Percentiles rank a stretch among this genome's conserved stretches.
Evolutionary conservation across 768 basidiomycete genomes (phyloP).

Genomic region (Kwoniella heveanensis): DNA sequence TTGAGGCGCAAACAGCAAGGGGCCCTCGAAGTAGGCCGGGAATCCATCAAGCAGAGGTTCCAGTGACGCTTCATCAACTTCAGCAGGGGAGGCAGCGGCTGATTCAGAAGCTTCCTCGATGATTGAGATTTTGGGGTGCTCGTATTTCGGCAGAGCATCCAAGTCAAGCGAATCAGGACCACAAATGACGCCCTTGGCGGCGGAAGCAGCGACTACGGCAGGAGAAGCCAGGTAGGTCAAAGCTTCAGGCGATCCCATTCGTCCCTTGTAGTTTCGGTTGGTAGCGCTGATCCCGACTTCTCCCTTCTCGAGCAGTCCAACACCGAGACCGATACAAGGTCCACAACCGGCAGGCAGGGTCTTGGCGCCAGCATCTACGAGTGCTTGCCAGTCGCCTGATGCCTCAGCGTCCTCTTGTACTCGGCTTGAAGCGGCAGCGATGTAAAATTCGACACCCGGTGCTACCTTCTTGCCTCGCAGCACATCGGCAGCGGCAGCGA

Average conservation of each 20-base stretch:
- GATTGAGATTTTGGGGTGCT: constrained; percentile 48
- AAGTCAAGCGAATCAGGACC: constrained; percentile 72
- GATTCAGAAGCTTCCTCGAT: constrained; percentile 50
- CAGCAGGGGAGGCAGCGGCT: constrained; percentile 47
- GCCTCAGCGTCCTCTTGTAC: constrained; percentile 89
- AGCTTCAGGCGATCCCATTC: constrained; percentile 95
- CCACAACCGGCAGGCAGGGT: constrained; percentile 94
- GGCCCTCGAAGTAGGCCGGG: constrained; percentile 78
- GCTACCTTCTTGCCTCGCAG: constrained; percentile 76
- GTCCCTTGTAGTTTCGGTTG: constrained; percentile 97
- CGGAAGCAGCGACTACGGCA: constrained; percentile 94
- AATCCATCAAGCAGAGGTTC: constrained; percentile 76
- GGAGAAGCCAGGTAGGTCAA: constrained; percentile 95
- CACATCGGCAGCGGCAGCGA: constrained; percentile 88
- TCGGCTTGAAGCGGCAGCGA: constrained; percentile 88
- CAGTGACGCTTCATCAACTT: constrained; percentile 67
- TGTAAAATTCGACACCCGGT: constrained; percentile 91
- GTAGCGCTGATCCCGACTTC: constrained; percentile 96
- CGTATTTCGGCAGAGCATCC: constrained; percentile 59
- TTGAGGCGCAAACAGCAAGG: constrained; percentile 88
- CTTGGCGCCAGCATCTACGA: constrained; percentile 86
- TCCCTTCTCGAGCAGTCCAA: constrained; percentile 88
- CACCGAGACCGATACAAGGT: constrained; percentile 95
- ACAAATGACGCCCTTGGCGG: constrained; percentile 85
- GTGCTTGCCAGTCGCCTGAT: constrained; percentile 81